Base-by-base conservation (phyloP, 768 basidiomycete genomes). In the Trametes villosa region DNA sequence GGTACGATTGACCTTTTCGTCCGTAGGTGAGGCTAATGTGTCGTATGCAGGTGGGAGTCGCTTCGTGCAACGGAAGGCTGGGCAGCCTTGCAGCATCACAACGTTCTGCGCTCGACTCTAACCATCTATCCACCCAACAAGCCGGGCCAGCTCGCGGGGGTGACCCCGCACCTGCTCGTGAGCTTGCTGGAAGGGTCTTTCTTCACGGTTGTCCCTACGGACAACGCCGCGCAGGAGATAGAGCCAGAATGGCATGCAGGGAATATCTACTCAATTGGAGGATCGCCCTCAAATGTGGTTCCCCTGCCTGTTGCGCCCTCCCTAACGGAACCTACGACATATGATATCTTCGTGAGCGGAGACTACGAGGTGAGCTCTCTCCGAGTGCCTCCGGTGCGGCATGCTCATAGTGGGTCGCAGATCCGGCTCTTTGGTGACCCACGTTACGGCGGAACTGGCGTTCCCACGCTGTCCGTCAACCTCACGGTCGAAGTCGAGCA, bases 381-480 rank as follows among this genome's bases (percentile, higher is more conserved):
- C 52, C 22, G 45, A 22, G 41, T 38, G 61, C 33, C 45, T 31
- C 18, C 7, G 33, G 34, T 6, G 7, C 9, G 22, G 24, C 48
- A 30, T 30, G 22, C 31, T 59, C 24, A 42, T 17, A 29, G 40
- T 34, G 27, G 51, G 50, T 44, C 44, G 41, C 33, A 93, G 89
- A 92, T 94, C 57, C 79, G 93, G 63, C 79, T 94, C 47, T 96
- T 94, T 70, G 92, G 92, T 8, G 90, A 91, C 71, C 91, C 92
- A 11, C 74, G 65, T 11, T 74, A 73, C 9, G 75, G 40, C 2
- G 63, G 67, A 8, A 34, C 70, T 24, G 73, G 78, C 1, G 56
- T 76, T 4, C 92, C 92, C 0, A 74, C 78, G 13, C 83, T 91
- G 58, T 81, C 74, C 22, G 74, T 94, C 62, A 77, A 77, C 4